Percentiles rank a stretch among this genome's conserved stretches.
Evolutionary conservation across 352 stramenopile species (phyloP).

Genomic region (Phytopythium montanum): DNA sequence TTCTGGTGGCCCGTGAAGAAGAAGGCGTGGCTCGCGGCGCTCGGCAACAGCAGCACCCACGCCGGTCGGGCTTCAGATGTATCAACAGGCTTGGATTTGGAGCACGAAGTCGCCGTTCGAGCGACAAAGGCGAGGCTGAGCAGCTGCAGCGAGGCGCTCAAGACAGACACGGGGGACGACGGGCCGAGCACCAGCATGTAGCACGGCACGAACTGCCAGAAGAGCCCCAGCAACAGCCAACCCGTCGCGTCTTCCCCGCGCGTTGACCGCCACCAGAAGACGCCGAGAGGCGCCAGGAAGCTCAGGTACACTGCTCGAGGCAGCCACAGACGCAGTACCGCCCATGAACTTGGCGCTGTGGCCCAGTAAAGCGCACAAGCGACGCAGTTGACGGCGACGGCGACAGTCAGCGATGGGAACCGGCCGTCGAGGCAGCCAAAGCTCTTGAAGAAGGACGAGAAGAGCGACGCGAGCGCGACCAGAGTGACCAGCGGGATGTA

Average conservation of each 20-base stretch:
- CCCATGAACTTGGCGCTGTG: conserved; percentile 26
- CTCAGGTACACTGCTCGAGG: conserved; percentile 49
- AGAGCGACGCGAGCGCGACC: conserved; percentile 13
- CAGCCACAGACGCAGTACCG: conserved; percentile 50
- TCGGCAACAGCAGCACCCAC: conserved; percentile 62
- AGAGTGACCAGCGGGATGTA: conserved; percentile 28
- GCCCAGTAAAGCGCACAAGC: conserved; percentile 49
- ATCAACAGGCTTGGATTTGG: not conserved
- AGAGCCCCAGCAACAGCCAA: conserved; percentile 13
- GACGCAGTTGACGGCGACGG: conserved; percentile 16
- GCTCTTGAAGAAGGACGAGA: not conserved
- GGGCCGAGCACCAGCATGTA: conserved; percentile 68
- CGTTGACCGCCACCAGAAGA: not conserved
- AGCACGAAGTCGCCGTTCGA: not conserved
- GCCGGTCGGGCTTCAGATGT: not conserved
- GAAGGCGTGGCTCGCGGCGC: conserved; percentile 65
- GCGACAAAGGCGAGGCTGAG: conserved; percentile 40
- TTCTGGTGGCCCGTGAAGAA: conserved; percentile 88
- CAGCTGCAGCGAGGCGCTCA: conserved; percentile 39
- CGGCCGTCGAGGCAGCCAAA: not conserved
- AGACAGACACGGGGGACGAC: conserved; percentile 50
- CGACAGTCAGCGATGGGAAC: not conserved
- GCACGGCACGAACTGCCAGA: conserved; percentile 39
- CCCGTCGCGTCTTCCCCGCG: not conserved
- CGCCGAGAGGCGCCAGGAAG: conserved; percentile 20